Evolutionary conservation across 176 grass and related monocot species (phyloP).

Genomic region (Rhynchospora tenuis): DNA sequence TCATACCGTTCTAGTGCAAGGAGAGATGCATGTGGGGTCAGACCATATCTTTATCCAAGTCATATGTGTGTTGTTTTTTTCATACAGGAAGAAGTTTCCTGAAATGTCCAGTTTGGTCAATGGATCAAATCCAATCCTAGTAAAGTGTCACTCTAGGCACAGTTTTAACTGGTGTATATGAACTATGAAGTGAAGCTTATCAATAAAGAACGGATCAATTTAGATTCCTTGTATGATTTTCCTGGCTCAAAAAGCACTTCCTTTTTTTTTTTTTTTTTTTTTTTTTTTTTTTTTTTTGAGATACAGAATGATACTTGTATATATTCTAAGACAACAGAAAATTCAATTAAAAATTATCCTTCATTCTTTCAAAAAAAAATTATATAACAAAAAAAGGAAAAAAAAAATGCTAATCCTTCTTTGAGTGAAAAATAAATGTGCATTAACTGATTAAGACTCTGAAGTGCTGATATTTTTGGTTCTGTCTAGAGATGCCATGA

Average conservation of each 20-base stretch:
- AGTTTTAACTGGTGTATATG: too few species aligned
- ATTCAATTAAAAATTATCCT: background rate
- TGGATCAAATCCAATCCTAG: too few species aligned
- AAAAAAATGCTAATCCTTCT: too few species aligned
- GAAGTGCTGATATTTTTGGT: too few species aligned
- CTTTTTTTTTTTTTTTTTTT: background rate
- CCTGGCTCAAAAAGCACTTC: background rate
- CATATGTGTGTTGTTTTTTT: background rate
- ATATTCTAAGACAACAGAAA: background rate
- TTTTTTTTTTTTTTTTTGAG: background rate
- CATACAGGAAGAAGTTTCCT: background rate
- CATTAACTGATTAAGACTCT: too few species aligned
- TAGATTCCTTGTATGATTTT: background rate
- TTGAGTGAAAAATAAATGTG: too few species aligned
- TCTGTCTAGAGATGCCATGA: too few species aligned
- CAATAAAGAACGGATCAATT: background rate
- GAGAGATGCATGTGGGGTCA: background rate
- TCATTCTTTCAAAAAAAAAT: background rate
- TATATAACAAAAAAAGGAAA: too few species aligned
- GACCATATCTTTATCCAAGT: background rate
- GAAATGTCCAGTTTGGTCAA: background rate
- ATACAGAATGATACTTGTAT: background rate
- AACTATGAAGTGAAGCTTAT: too few species aligned
- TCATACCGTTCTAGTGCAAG: background rate
- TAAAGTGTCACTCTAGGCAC: background rate